Evolutionary conservation across 805 yeast species (phyloP).

Genomic region (Barnettozyma californica): DNA sequence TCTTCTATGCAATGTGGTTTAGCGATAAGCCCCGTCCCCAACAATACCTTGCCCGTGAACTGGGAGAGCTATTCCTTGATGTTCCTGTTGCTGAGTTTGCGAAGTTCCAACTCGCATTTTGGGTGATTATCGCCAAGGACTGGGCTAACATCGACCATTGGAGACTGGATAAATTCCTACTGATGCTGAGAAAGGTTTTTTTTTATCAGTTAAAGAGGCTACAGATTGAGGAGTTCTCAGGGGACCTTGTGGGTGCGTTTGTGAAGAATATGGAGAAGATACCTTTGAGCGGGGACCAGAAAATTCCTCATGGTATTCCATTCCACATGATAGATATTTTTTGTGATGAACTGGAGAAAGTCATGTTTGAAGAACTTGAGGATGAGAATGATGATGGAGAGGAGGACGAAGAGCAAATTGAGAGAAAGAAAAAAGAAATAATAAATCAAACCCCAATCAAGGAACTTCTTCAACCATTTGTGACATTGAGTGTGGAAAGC

Average conservation of each 20-base stretch:
- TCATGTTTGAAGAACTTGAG: conserved; percentile 46
- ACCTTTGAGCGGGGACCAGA: conserved; percentile 53
- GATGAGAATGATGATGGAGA: conserved; percentile 40
- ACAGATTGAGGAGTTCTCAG: conserved; percentile 49
- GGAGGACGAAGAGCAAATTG: conserved; percentile 27
- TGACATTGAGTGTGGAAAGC: conserved; percentile 41
- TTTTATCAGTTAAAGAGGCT: conserved; percentile 60
- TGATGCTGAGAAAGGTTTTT: conserved; percentile 73
- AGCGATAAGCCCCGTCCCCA: conserved; percentile 92
- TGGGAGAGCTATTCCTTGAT: conserved; percentile 52
- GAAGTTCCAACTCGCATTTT: conserved; percentile 66
- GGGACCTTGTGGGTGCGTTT: conserved; percentile 39
- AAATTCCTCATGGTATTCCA: conserved; percentile 70
- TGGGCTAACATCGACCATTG: conserved; percentile 80
- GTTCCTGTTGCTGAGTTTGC: conserved; percentile 39
- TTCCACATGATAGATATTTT: conserved; percentile 81
- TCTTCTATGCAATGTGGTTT: conserved; percentile 94
- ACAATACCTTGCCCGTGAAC: conserved; percentile 68
- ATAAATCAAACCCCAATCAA: conserved; percentile 47
- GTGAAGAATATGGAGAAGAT: conserved; percentile 35
- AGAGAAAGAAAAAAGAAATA: conserved; percentile 29
- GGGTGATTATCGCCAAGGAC: conserved; percentile 72
- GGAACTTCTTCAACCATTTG: conserved; percentile 56
- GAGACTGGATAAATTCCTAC: conserved; percentile 82
- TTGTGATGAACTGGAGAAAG: conserved; percentile 76